Conservation (phyloP, 2,329 filamentous ascomycete species). For the Teratosphaeria viscida region DNA sequence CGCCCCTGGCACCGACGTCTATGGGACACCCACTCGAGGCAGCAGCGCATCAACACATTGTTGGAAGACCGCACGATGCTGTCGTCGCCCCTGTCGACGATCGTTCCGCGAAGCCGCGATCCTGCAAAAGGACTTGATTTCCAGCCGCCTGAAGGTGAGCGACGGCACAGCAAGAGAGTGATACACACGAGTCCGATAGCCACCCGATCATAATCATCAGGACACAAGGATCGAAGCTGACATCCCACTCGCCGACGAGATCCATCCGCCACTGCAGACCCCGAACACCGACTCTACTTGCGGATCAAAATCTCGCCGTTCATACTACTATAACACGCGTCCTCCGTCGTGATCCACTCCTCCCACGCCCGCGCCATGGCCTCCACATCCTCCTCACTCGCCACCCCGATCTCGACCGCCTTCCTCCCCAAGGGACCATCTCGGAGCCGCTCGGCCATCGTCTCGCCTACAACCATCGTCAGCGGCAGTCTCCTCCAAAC, state of each 20-base stretch:
- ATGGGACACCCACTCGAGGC: no score
- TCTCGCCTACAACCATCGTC: constrained; percentile 1
- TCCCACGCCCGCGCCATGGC: constrained; percentile 30
- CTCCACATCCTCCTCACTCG: constrained; percentile 30
- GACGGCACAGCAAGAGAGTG: background rate
- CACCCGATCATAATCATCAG: background rate
- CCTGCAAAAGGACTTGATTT: background rate
- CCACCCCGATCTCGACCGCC: constrained; percentile 28
- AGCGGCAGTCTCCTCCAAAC: background rate
- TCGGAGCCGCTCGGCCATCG: constrained; percentile 12
- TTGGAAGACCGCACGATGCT: no score
- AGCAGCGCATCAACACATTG: no score
- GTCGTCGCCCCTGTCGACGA: no score
- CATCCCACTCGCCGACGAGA: background rate
- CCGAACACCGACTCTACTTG: constrained; percentile 6
- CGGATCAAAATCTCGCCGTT: constrained; percentile 31
- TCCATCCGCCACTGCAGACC: no score
- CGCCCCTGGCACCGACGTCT: no score
- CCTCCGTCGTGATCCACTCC: constrained; percentile 31
- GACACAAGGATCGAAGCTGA: background rate
- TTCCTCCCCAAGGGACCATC: constrained; percentile 22
- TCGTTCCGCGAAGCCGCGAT: no score
- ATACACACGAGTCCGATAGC: no score
- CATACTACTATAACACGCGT: constrained; percentile 32
- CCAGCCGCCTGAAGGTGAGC: background rate